phyloP scores from a whole-genome alignment of 2,329 filamentous ascomycete species.

The Xenosphaeropsis pyriputrescens region DNA sequence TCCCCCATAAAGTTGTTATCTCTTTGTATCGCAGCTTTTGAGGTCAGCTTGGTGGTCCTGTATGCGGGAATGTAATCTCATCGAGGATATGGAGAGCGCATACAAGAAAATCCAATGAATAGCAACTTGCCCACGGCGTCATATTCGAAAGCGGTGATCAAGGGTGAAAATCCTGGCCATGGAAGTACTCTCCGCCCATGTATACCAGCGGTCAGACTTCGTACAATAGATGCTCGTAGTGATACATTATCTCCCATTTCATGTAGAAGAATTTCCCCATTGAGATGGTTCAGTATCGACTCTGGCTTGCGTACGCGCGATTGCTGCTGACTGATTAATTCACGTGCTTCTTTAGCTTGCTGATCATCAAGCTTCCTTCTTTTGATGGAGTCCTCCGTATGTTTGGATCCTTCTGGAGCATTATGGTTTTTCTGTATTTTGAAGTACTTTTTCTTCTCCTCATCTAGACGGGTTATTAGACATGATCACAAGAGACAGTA shows the following conservation, averaged over 20 bases:
- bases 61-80: no score
- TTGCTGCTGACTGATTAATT: background rate
- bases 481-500: no score
- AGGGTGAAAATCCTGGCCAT: no score
- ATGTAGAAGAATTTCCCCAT: background rate
- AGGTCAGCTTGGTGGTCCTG: no score
- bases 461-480: no score
- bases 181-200: background rate
- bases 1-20: no score
- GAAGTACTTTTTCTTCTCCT: conserved; percentile 47
- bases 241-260: background rate
- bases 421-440: conserved; percentile 40
- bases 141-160: no score
- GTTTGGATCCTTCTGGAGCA: conserved; percentile 32
- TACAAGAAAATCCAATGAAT: no score
- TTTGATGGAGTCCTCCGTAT: conserved; percentile 44
- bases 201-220: background rate
- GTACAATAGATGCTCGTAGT: background rate
- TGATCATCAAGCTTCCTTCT: conserved; percentile 32
- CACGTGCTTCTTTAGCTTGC: background rate
- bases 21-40: no score
- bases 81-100: no score
- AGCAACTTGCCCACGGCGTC: no score
- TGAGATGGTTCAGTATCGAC: background rate
- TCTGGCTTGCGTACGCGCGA: background rate